Percentiles rank a stretch among this genome's conserved stretches.
These are phyloP conservation scores for Cladosporium cucumerinum DNA, from an alignment of 2,329 filamentous ascomycete genomes.

Conservation along the genomic window DNA sequence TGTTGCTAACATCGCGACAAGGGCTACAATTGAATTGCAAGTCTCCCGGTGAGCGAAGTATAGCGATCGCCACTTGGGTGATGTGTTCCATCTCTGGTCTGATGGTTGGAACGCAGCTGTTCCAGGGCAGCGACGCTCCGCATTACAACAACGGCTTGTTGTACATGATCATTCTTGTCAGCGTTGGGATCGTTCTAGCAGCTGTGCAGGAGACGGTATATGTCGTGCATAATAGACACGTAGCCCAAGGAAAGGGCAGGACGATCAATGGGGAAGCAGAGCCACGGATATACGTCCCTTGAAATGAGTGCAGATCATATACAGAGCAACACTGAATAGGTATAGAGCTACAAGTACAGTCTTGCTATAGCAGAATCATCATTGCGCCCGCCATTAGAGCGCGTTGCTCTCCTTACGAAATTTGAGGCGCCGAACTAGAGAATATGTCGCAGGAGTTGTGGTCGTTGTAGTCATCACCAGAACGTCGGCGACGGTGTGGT, in stretches of 20 bases:
- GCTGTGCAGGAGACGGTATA: neutral
- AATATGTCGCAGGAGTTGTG: too few species aligned
- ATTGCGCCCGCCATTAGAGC: too few species aligned
- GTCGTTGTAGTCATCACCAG: too few species aligned
- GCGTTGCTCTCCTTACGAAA: too few species aligned
- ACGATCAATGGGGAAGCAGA: constrained; percentile 1
- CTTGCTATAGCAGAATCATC: too few species aligned
- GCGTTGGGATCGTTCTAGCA: neutral
- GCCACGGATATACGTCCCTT: constrained; percentile 6
- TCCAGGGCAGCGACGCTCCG: constrained; percentile 42
- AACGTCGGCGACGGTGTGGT: too few species aligned
- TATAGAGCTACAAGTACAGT: too few species aligned
- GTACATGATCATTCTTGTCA: constrained; percentile 8
- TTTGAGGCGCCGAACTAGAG: too few species aligned
- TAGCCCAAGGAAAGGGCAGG: neutral
- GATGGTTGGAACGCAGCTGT: constrained; percentile 53
- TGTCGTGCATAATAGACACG: neutral
- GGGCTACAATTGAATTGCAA: constrained; percentile 10
- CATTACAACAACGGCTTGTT: constrained; percentile 29
- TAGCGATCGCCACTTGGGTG: constrained; percentile 40
- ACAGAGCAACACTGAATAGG: too few species aligned
- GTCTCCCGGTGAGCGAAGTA: constrained; percentile 25
- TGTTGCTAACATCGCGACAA: neutral
- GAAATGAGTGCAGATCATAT: neutral
- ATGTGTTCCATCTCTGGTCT: constrained; percentile 52